A percentile compares a stretch with the other conserved stretches of the same genome.
These are phyloP conservation scores for Ocimum tenuiflorum DNA, from an alignment of 257 asterid species.

Conservation along the genomic window DNA sequence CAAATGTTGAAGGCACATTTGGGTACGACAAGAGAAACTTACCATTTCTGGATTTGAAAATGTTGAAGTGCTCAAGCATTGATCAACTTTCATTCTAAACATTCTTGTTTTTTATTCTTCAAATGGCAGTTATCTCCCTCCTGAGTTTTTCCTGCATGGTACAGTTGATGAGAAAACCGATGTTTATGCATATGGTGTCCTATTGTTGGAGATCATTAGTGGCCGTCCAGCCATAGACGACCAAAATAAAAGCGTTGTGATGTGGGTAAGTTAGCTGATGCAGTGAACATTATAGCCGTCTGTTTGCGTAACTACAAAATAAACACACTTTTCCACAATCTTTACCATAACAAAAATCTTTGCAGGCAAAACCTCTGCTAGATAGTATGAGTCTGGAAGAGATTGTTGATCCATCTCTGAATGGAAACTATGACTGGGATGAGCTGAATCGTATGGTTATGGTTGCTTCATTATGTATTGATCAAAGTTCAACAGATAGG, in stretches of 20 bases:
- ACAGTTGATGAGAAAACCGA: conserved; percentile 90
- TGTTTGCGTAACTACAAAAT: background rate
- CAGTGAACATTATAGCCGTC: background rate
- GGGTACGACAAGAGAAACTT: conserved; percentile 39
- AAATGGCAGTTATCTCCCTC: conserved; percentile 82
- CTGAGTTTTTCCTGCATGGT: conserved; percentile 91
- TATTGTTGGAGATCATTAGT: conserved; percentile 64
- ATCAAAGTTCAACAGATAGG: conserved; percentile 58
- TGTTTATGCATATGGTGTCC: conserved; percentile 86
- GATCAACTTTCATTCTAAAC: background rate
- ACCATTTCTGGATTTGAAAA: background rate
- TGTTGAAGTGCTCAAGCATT: background rate
- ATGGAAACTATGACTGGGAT: conserved; percentile 50
- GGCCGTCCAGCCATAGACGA: conserved; percentile 93
- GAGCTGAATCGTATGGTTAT: conserved; percentile 50
- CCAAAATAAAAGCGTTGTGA: conserved; percentile 67
- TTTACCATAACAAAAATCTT: background rate
- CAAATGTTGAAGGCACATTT: conserved; percentile 91
- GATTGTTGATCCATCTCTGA: conserved; percentile 64
- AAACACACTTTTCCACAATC: background rate
- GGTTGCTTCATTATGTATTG: conserved; percentile 75
- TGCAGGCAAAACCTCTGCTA: conserved; percentile 82
- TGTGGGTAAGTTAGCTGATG: conserved; percentile 66
- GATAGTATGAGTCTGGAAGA: conserved; percentile 37
- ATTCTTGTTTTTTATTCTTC: background rate